Evolutionary conservation across 768 basidiomycete genomes (phyloP).

Genomic region (Cubamyces lactineus): DNA sequence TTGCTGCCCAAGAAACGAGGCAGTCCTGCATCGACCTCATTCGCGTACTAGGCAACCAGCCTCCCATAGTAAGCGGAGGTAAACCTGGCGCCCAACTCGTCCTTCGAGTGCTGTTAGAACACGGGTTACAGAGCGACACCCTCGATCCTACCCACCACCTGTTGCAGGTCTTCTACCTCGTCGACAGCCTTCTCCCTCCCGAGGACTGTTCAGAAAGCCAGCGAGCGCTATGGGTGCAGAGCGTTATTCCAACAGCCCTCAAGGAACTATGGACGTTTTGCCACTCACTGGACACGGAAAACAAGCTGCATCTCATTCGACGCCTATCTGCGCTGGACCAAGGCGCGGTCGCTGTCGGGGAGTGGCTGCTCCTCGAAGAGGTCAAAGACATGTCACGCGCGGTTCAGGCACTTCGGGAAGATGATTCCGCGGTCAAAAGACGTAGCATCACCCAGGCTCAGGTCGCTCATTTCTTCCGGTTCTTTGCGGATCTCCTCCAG

Average conservation of each 20-base stretch:
- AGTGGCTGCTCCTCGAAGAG: conserved; percentile 73
- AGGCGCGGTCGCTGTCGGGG: conserved; percentile 58
- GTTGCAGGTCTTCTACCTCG: conserved; percentile 55
- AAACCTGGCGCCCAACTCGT: conserved; percentile 53
- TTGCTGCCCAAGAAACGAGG: conserved; percentile 48
- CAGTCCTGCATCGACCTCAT: conserved; percentile 57
- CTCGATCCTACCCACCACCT: conserved; percentile 63
- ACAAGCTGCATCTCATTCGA: conserved; percentile 54
- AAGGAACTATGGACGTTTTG: conserved; percentile 59
- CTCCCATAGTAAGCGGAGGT: conserved; percentile 38
- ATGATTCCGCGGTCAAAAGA: conserved; percentile 37
- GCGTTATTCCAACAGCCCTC: conserved; percentile 60
- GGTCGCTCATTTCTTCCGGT: conserved; percentile 50
- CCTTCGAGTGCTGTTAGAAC: conserved; percentile 58
- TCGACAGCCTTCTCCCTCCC: conserved; percentile 60
- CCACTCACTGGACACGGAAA: conserved; percentile 57
- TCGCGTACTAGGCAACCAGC: conserved; percentile 42
- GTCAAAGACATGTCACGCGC: conserved; percentile 51
- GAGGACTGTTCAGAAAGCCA: conserved; percentile 36
- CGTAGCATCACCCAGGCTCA: conserved; percentile 50
- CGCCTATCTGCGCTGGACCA: conserved; percentile 61
- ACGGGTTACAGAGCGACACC: conserved; percentile 42
- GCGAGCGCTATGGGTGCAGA: conserved; percentile 51
- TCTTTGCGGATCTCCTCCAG: conserved; percentile 50
- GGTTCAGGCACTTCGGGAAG: conserved; percentile 42